Evolutionary conservation across 164 flowering plant species (phyloP).

Genomic region (Akebia trifoliata): DNA sequence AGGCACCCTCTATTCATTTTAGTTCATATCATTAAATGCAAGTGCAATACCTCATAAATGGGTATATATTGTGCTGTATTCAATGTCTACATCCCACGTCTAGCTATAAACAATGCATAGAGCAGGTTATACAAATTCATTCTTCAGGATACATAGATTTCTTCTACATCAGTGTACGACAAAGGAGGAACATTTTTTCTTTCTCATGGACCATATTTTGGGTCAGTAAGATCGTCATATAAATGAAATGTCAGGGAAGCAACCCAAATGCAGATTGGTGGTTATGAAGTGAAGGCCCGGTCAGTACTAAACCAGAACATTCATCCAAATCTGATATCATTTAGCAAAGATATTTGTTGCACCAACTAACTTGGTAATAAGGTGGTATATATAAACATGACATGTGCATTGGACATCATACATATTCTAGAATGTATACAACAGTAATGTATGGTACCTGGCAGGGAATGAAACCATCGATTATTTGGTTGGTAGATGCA

Average conservation of each 20-base stretch:
- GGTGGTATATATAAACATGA: not conserved
- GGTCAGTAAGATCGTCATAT: not conserved
- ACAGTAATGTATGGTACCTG: conserved; percentile 42
- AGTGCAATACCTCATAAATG: not conserved
- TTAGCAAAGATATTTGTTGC: not conserved
- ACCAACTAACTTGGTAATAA: not conserved
- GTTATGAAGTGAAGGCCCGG: too few relatives aligned
- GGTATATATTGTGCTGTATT: not conserved
- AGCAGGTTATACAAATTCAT: too few relatives aligned
- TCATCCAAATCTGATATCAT: not conserved
- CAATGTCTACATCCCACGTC: not conserved
- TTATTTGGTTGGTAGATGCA: conserved; percentile 34
- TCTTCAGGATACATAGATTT: too few relatives aligned
- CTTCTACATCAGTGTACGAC: not conserved
- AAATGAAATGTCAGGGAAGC: not conserved
- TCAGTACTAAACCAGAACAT: not conserved
- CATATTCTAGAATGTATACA: too few relatives aligned
- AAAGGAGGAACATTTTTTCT: not conserved
- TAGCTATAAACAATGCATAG: not conserved
- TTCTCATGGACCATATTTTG: not conserved
- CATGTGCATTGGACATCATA: too few relatives aligned
- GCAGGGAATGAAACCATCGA: conserved; percentile 55
- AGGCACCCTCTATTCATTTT: not conserved
- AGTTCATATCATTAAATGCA: not conserved
- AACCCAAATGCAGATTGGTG: not conserved